Base-by-base conservation (phyloP, 352 stramenopile species). In the Globisporangium lucens region DNA sequence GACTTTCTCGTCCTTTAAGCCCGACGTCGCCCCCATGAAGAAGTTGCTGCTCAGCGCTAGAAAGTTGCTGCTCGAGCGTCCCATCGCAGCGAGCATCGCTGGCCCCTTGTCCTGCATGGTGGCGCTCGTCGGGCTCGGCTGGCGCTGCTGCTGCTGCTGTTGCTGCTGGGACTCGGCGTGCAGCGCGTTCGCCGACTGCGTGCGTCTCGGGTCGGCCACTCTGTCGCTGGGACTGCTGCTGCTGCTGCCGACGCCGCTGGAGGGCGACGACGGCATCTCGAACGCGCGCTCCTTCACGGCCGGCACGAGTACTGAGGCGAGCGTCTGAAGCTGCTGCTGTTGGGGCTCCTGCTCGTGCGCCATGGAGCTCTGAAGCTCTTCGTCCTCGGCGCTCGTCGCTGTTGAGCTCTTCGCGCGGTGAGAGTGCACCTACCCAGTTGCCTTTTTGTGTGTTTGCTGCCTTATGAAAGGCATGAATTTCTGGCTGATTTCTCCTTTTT, bases 161-260 rank as follows among this genome's bases (percentile, higher is more conserved):
- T 61, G 63, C n/a, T 56, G 56, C 33, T 67, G 47, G 46, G 58
- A 58, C 63, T 70, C 59, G 17, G 38, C 53, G 52, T 65, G 66
- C 43, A 91, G 70, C 36, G 87, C 78, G 10, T 69, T 60, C 13
- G 75, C 70, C 1, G 83, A 90, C 72, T 90, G 83, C 46, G 82
- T 87, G 56, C 83, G 83, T 59, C 83, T 76, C 22, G 57, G 66
- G 33, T 81, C 66, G 13, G 69, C 66, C 73, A 62, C 71, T 51
- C 62, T 52, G 35, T 24, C 52, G 12, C 36, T 13, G 55, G 27
- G 57, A 22, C 38, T 53, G 57, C 38, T 59, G 27, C 24, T 56
- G 24, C 27, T 24, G 53, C 35, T 36, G 24, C 9, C 15, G 8
- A 12, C 30, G 56, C 20, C 56, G n/a, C 24, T 17, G 8, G 38